phyloP scores from a whole-genome alignment of 2,329 filamentous ascomycete genomes.

The Ophiostoma angusticollis region DNA sequence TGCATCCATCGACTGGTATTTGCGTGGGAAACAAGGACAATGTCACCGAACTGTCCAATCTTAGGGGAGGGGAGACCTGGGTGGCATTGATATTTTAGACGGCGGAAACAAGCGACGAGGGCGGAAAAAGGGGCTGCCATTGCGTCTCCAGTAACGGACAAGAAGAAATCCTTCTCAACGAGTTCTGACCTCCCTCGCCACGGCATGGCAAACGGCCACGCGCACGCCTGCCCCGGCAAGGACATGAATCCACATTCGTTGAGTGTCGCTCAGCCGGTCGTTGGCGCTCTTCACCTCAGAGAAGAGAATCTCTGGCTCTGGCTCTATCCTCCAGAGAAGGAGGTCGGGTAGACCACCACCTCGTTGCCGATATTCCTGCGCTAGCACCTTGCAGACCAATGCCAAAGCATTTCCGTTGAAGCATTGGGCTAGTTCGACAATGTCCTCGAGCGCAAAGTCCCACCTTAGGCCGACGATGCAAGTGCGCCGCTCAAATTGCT shows the following conservation, averaged over 20 bases:
- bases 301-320: conserved; percentile 43
- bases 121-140: background rate
- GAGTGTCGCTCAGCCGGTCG: conserved; percentile 89
- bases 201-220: conserved; percentile 66
- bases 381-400: conserved; percentile 82
- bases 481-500: conserved; percentile 57
- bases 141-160: background rate
- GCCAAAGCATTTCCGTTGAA: conserved; percentile 73
- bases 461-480: conserved; percentile 89
- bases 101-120: background rate
- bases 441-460: conserved; percentile 68
- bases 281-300: conserved; percentile 73
- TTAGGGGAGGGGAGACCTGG: background rate
- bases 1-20: background rate
- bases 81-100: background rate
- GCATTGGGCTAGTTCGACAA: conserved; percentile 65
- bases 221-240: conserved; percentile 70
- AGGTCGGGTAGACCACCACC: conserved; percentile 86
- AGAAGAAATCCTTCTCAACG: background rate
- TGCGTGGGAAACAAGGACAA: background rate
- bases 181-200: conserved; percentile 36
- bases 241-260: conserved; percentile 93
- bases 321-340: conserved; percentile 60
- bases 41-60: background rate
- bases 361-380: conserved; percentile 81